These are phyloP conservation scores for Clitopilus hobsonii DNA, from an alignment of 768 basidiomycete species.

Conservation along the genomic window DNA sequence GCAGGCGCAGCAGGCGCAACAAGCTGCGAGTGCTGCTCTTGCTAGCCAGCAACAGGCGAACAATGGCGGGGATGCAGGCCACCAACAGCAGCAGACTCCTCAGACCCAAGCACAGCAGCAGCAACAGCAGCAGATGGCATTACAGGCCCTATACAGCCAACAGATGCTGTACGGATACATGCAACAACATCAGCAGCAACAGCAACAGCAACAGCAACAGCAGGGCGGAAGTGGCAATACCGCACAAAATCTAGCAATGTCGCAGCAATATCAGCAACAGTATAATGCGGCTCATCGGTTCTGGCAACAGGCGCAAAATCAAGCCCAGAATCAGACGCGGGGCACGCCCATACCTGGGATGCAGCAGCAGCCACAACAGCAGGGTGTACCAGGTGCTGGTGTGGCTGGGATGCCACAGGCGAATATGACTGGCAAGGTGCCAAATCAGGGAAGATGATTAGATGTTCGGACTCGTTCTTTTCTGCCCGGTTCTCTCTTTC, in stretches of 20 bases:
- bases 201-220: too few species aligned
- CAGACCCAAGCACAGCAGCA: conserved; percentile 11
- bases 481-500: neutral
- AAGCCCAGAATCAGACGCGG: neutral
- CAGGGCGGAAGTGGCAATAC: too few species aligned
- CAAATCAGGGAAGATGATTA: neutral
- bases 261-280: neutral
- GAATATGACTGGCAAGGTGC: neutral
- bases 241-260: too few species aligned
- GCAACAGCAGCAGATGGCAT: too few species aligned
- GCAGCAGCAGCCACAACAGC: neutral
- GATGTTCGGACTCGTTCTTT: neutral
- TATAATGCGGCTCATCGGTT: neutral
- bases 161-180: neutral
- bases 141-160: neutral
- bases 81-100: conserved; percentile 6
- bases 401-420: neutral
- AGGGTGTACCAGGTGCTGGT: neutral
- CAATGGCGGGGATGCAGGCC: conserved; percentile 3
- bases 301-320: neutral
- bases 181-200: neutral
- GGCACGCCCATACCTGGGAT: neutral
- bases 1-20: conserved; percentile 10
- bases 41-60: conserved; percentile 5
- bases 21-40: conserved; percentile 6